A percentile compares a stretch with the other conserved stretches of the same genome.
Conservation (phyloP, 106 monocot species). For the Agapanthus africanus region DNA sequence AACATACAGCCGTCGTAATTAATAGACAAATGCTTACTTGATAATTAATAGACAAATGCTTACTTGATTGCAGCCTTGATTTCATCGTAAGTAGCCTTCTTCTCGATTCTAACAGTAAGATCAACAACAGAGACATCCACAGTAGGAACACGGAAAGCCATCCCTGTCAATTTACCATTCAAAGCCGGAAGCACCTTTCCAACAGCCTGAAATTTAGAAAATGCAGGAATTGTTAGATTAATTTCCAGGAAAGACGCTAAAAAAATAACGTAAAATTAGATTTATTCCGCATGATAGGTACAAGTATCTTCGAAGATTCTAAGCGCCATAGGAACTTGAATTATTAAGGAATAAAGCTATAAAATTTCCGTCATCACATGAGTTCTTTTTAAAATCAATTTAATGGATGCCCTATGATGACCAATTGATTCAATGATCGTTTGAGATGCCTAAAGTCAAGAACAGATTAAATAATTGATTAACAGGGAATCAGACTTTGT, state of each 20-base stretch:
- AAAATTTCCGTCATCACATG: no score
- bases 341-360: no score
- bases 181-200: constrained; percentile 83
- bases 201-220: constrained; percentile 36
- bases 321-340: no score
- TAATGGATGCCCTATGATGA: neutral
- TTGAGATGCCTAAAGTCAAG: neutral
- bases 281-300: no score
- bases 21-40: neutral
- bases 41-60: neutral
- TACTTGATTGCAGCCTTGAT: constrained; percentile 61
- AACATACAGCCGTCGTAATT: no score
- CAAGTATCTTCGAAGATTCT: no score
- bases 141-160: constrained; percentile 70
- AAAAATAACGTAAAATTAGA: no score
- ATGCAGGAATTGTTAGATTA: neutral
- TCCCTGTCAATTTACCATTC: constrained; percentile 62
- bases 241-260: no score
- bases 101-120: constrained; percentile 56
- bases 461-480: no score
- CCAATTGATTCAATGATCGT: neutral
- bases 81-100: constrained; percentile 44
- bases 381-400: neutral
- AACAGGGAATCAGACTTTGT: no score
- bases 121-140: constrained; percentile 70